Evolutionary conservation across 345 rosid species (phyloP).

Genomic region (Citrus glauca): DNA sequence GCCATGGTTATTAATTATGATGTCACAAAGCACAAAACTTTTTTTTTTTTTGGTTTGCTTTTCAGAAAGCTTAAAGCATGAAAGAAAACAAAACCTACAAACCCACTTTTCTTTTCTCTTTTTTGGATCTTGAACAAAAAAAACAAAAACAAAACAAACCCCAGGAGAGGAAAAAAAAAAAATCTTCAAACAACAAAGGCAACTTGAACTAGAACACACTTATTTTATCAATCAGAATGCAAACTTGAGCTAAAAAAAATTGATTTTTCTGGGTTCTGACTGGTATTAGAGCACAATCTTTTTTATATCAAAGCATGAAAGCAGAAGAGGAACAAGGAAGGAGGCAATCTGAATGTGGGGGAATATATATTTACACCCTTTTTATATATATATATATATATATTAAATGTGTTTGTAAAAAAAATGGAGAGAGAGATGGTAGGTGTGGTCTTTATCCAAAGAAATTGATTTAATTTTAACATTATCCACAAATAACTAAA

Average conservation of each 20-base stretch:
- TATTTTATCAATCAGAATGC: slow-evolving; percentile 11
- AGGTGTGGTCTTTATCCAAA: slow-evolving; percentile 6
- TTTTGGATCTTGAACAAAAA: not conserved
- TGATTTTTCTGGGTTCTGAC: not conserved
- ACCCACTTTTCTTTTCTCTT: not conserved
- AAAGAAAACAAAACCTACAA: not conserved
- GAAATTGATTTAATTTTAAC: slow-evolving; percentile 6
- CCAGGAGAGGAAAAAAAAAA: no score
- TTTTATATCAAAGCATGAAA: not conserved
- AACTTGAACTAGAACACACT: slow-evolving; percentile 2
- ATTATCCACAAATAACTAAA: slow-evolving; percentile 18
- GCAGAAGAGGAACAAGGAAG: not conserved
- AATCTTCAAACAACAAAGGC: not conserved
- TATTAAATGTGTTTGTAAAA: not conserved
- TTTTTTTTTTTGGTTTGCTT: not conserved
- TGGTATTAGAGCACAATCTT: not conserved
- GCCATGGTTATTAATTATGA: slow-evolving; percentile 23
- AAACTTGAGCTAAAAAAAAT: slow-evolving; percentile 3
- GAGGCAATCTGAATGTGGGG: not conserved
- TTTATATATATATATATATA: not conserved
- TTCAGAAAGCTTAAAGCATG: not conserved
- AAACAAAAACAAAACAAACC: not conserved
- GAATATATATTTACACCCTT: no score
- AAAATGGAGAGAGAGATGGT: no score
- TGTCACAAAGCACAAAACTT: not conserved